phyloP scores from a whole-genome alignment of 2,329 filamentous ascomycete genomes.

The Seiridium unicorne region DNA sequence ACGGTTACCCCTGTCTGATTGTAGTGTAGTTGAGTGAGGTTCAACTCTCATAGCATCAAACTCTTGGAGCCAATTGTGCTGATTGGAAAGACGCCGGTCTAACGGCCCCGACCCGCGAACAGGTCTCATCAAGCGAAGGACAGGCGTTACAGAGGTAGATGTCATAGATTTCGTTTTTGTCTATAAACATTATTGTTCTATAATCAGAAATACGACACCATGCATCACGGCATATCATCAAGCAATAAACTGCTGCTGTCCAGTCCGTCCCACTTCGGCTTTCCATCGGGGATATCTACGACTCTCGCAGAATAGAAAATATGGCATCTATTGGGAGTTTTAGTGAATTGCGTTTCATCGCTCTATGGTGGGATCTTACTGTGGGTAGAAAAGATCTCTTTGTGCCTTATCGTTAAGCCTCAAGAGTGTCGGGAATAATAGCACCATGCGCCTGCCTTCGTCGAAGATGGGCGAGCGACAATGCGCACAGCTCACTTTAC shows the following conservation, averaged over 20 bases:
- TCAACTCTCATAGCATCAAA: too few relatives aligned
- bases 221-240: neutral
- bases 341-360: neutral
- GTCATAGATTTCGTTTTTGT: too few relatives aligned
- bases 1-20: too few relatives aligned
- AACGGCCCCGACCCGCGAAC: too few relatives aligned
- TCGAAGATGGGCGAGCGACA: conserved; percentile 84
- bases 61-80: too few relatives aligned
- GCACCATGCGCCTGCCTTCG: conserved; percentile 79
- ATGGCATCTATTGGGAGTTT: conserved; percentile 46
- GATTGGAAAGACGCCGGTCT: too few relatives aligned
- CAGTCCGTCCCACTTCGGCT: conserved; percentile 74
- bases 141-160: too few relatives aligned
- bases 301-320: conserved; percentile 79
- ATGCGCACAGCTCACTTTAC: conserved; percentile 74
- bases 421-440: conserved; percentile 75
- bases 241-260: conserved; percentile 31
- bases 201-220: neutral
- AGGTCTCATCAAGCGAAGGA: too few relatives aligned
- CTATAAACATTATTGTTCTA: neutral
- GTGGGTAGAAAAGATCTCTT: conserved; percentile 62
- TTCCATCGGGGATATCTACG: conserved; percentile 73
- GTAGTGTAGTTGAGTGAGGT: too few relatives aligned
- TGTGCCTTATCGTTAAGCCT: conserved; percentile 55
- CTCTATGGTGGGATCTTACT: conserved; percentile 35